Conservation (phyloP, 495 filamentous ascomycete species). For the Penicillium salamii region DNA sequence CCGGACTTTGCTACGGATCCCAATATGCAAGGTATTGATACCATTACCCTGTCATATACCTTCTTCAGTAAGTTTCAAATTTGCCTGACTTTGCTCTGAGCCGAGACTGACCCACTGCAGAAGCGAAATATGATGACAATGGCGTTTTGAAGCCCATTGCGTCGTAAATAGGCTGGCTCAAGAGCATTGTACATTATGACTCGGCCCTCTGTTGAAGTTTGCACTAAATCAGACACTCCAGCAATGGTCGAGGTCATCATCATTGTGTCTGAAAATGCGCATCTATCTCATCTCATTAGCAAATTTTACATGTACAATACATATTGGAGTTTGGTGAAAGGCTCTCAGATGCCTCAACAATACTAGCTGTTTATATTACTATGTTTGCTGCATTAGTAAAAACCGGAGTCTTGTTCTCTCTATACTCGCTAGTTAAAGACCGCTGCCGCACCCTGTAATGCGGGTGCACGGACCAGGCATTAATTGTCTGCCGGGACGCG, state of each 20-base stretch:
- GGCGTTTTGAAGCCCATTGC: slow-evolving; percentile 53
- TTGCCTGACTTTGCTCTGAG: not conserved
- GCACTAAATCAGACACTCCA: too few relatives aligned
- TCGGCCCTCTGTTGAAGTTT: not conserved
- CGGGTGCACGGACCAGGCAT: slow-evolving; percentile 38
- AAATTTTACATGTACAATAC: slow-evolving; percentile 23
- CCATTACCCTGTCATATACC: slow-evolving; percentile 92
- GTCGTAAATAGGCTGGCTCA: slow-evolving; percentile 10
- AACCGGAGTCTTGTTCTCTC: too few relatives aligned
- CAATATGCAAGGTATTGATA: slow-evolving; percentile 90
- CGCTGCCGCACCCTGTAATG: not conserved
- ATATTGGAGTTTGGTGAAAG: slow-evolving; percentile 5
- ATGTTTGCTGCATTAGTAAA: too few relatives aligned
- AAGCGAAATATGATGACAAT: slow-evolving; percentile 84
- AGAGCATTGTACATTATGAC: not conserved
- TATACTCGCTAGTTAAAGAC: not conserved
- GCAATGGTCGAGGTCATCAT: too few relatives aligned
- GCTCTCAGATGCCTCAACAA: not conserved
- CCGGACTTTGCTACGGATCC: slow-evolving; percentile 91
- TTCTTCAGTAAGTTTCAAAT: slow-evolving; percentile 81
- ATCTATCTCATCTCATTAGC: slow-evolving; percentile 17
- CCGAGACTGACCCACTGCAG: slow-evolving; percentile 43
- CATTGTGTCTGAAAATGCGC: too few relatives aligned
- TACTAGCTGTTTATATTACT: slow-evolving; percentile 7
- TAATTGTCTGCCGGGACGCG: slow-evolving; percentile 45